Base-by-base conservation (phyloP, 352 stramenopile genomes). In the Halophytophthora polymorphica region DNA sequence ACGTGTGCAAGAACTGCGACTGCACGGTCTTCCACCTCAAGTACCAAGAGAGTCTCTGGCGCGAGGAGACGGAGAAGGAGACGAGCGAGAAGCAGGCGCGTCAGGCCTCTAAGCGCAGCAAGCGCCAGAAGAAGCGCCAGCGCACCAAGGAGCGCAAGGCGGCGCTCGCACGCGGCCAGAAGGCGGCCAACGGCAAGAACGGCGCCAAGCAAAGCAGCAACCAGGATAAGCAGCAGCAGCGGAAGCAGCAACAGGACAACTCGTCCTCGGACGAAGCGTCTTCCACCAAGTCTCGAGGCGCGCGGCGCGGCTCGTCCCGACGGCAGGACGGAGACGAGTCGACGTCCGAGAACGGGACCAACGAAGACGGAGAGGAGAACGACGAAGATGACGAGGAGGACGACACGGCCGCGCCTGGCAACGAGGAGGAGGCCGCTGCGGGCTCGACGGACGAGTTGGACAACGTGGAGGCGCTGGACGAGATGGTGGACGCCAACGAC, bases 21-120 rank as follows among this genome's bases (percentile, higher is more conserved):
- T 99, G 97, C 69, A 94, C 86, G 25, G 81, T 98, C 1, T 99
- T 98, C 64, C 97, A 99, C 63, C 77, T 99, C 22, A 96, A 96
- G 48, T 99, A 98, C 58, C 97, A 99, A 53, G 77, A 90, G 44
- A 98, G 94, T 55, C 84, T 97, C 45, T 98, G 85, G 73, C 96
- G 97, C 46, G 94, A 98, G 55, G 69, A 97, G 62, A 96, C 90
- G 37, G 95, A 97, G 58, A 95, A 95, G 51, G 82, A 96, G 45
- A 95, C 83, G 41, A 87, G 68, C 44, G 84, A 94, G 55, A 95
- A 95, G 63, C 86, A 96, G 64, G 85, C 84, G 23, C 88, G 91
- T 50, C 82, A 95, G 43, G 83, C 83, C 31, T 90, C 77, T 5
- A 93, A 93, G 66, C 77, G 83, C 42, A 90, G 72, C 64, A 90